Conservation (phyloP, 805 yeast species). For the Jamesozyma jinghongensis region DNA sequence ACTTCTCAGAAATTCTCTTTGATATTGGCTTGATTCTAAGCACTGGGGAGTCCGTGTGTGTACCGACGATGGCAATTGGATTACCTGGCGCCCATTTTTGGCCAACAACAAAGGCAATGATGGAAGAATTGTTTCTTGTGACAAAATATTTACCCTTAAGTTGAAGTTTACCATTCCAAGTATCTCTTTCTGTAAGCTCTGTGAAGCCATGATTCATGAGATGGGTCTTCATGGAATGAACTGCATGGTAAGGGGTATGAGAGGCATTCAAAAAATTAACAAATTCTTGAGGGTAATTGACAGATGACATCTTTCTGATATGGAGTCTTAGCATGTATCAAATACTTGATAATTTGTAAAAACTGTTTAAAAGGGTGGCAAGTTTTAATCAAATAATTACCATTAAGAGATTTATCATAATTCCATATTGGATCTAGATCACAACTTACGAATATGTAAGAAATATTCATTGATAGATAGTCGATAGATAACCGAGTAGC, state of each 20-base stretch:
- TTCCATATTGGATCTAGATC: too few relatives aligned
- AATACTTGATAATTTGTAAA: too few relatives aligned
- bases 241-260: constrained; percentile 94
- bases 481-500: too few relatives aligned
- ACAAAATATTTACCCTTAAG: constrained; percentile 68
- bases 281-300: constrained; percentile 41
- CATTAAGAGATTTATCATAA: too few relatives aligned
- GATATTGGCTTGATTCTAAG: constrained; percentile 84
- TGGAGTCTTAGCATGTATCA: constrained; percentile 23
- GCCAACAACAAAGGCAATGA: constrained; percentile 82
- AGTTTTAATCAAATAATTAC: too few relatives aligned
- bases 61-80: constrained; percentile 84
- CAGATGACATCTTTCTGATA: constrained; percentile 17
- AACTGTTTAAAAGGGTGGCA: too few relatives aligned
- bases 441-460: background rate
- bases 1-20: constrained; percentile 60
- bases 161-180: constrained; percentile 52
- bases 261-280: constrained; percentile 70
- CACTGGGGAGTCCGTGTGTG: constrained; percentile 93
- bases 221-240: constrained; percentile 49
- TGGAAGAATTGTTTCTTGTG: constrained; percentile 81
- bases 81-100: constrained; percentile 62
- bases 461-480: too few relatives aligned
- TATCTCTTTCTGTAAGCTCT: constrained; percentile 60
- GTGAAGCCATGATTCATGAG: constrained; percentile 56